Evolutionary conservation across 192 early-diverging fungal species (phyloP), one percentile per base, ranked within the genome.

Genomic region (Rhizophagus clarus): DNA sequence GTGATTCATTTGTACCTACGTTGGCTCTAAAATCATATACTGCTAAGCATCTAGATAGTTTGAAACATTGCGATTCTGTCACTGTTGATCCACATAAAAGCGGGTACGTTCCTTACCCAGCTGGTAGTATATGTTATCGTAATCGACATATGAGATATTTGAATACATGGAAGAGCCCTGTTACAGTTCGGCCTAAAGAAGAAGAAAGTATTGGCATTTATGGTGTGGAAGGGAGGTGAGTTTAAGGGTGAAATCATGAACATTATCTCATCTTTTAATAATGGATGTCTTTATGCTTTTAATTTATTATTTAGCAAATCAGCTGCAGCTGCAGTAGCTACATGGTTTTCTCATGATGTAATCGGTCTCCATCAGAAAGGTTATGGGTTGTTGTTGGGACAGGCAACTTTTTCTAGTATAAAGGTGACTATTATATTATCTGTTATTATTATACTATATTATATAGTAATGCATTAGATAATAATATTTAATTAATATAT

Each of bases 361-460:
- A 66, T 66, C 32, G 64, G 64, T 14, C 64, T 66, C 29, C 64
- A 29, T 66, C 64, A 66, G 64, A 66, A 66, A 66, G 61, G 64
- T 66, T 66, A 66, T 29, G 64, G 64, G 15, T 12, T 29, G 15
- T 66, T 66, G 26, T 66, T 66, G 64, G 64, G 64, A 12, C 26
- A 66, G 26, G 64, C 26, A 14, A 29, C 12, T 29, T 66, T 29
- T 66, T 31, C 64, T 14, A 28, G 64, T 8, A 14, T 9, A 14
- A 66, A 66, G 64, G 64, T 29, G 10, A 66, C 34, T 34, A 34
- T 34, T 34, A 34, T 34, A 34, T 34, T 34, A 34, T n/a, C n/a
- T 34, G n/a, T n/a, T n/a, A n/a, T n/a, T n/a, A n/a, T n/a, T n/a
- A n/a, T n/a, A n/a, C n/a, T n/a, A n/a, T n/a, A n/a, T n/a, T n/a